Percentiles rank a stretch among this genome's conserved stretches.
phyloP scores from a whole-genome alignment of 2,329 filamentous ascomycete species.

The Pseudopyricularia cyperi region DNA sequence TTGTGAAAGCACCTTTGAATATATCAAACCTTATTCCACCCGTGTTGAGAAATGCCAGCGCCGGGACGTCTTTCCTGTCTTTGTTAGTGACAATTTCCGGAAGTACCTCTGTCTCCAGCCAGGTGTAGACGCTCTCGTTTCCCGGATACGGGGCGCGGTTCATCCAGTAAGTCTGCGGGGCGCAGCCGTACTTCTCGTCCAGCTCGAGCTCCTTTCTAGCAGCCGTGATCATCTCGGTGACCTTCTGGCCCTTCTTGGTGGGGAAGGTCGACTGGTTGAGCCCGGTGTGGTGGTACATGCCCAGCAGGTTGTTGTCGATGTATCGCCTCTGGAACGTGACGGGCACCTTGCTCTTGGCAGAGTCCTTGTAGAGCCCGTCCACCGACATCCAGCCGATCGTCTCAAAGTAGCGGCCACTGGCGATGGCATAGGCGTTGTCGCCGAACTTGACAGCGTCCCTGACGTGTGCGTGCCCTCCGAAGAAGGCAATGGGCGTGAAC shows the following conservation, averaged over 20 bases:
- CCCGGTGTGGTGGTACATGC: conserved; percentile 68
- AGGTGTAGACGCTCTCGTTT: conserved; percentile 65
- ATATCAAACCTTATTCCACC: conserved; percentile 92
- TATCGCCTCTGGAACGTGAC: conserved; percentile 65
- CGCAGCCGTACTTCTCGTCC: conserved; percentile 69
- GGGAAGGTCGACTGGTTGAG: conserved; percentile 60
- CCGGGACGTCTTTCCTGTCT: conserved; percentile 44
- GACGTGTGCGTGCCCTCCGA: conserved; percentile 83
- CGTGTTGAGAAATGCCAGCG: conserved; percentile 71
- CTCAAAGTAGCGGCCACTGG: conserved; percentile 86
- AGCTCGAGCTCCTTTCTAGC: conserved; percentile 60
- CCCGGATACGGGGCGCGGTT: conserved; percentile 62
- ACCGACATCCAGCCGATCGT: conserved; percentile 91
- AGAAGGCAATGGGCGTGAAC: conserved; percentile 79
- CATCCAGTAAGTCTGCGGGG: conserved; percentile 71
- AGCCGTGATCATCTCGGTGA: conserved; percentile 54
- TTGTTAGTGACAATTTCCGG: conserved; percentile 50
- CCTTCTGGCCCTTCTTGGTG: conserved; percentile 60
- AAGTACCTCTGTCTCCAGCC: conserved; percentile 64
- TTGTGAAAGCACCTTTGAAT: conserved; percentile 82
- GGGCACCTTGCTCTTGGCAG: conserved; percentile 14
- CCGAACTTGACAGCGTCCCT: conserved; percentile 76
- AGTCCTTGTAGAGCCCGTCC: conserved; percentile 33
- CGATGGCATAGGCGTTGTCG: conserved; percentile 62
- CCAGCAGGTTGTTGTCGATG: conserved; percentile 87